phyloP scores from a whole-genome alignment of 2,329 filamentous ascomycete species.

The Ophiostoma tasmaniense region DNA sequence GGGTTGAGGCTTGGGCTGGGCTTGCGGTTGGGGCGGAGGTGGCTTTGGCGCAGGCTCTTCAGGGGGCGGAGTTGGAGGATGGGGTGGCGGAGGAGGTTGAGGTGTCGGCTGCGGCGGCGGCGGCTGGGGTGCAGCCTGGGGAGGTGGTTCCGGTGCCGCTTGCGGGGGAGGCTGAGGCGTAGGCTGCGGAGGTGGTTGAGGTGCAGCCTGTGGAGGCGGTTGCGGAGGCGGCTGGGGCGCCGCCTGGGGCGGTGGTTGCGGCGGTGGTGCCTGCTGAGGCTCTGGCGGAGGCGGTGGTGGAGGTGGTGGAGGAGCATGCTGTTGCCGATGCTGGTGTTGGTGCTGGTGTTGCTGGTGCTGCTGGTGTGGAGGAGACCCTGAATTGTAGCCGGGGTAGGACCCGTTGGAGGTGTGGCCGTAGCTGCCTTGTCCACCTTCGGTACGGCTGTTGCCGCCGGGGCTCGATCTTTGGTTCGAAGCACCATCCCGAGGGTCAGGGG shows the following conservation, averaged over 20 bases:
- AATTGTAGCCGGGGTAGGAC: constrained; percentile 26
- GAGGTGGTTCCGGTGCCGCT: not conserved
- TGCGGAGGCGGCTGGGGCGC: constrained; percentile 3
- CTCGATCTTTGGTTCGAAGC: constrained; percentile 23
- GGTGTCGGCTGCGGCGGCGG: not conserved
- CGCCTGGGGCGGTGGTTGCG: constrained; percentile 15
- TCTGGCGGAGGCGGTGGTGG: constrained; percentile 3
- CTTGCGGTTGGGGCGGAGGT: not conserved
- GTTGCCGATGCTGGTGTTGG: not conserved
- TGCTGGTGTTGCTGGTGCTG: constrained; percentile 16
- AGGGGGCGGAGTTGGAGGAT: not conserved
- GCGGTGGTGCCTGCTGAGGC: constrained; percentile 13
- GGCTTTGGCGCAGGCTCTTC: not conserved
- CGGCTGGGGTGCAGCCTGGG: not conserved
- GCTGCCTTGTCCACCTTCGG: not conserved
- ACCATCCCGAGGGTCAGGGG: constrained; percentile 18
- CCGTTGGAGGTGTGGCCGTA: constrained; percentile 1
- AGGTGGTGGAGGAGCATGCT: not conserved
- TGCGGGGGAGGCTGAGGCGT: not conserved
- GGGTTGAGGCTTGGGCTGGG: not conserved
- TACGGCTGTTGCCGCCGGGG: constrained; percentile 17
- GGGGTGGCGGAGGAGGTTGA: not conserved
- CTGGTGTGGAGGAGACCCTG: constrained; percentile 16
- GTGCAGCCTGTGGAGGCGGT: not conserved
- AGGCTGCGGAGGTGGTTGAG: constrained; percentile 2